Percentiles rank a stretch among this genome's conserved stretches.
phyloP scores from a whole-genome alignment of 164 flowering plant species.

The Santalum album region DNA sequence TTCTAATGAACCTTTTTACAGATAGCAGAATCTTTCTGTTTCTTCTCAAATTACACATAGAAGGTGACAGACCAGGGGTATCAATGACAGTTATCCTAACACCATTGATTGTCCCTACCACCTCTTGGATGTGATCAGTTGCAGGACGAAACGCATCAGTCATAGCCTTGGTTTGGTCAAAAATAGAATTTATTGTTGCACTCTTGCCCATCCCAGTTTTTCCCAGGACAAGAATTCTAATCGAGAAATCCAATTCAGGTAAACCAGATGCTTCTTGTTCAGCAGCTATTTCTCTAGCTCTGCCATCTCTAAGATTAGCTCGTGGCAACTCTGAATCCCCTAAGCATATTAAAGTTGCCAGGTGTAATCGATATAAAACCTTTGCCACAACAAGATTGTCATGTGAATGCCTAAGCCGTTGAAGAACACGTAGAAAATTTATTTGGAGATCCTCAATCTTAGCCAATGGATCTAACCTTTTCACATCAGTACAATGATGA shows the following conservation, averaged over 20 bases:
- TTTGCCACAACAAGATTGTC: slow-evolving; percentile 62
- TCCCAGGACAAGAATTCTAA: slow-evolving; percentile 76
- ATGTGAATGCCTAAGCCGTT: slow-evolving; percentile 45
- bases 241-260: slow-evolving; percentile 57
- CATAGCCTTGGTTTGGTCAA: slow-evolving; percentile 46
- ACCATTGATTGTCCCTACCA: slow-evolving; percentile 59
- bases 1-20: slow-evolving; percentile 53
- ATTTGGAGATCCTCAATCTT: slow-evolving; percentile 68
- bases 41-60: slow-evolving; percentile 30
- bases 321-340: slow-evolving; percentile 63
- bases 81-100: slow-evolving; percentile 66
- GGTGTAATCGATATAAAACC: slow-evolving; percentile 73
- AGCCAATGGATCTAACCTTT: slow-evolving; percentile 40
- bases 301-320: slow-evolving; percentile 33
- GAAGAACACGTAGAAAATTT: slow-evolving; percentile 62
- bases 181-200: slow-evolving; percentile 88
- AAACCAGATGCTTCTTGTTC: slow-evolving; percentile 52
- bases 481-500: slow-evolving; percentile 12
- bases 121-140: slow-evolving; percentile 57
- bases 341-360: slow-evolving; percentile 64
- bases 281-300: slow-evolving; percentile 45
- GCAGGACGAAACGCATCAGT: slow-evolving; percentile 86
- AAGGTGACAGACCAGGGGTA: slow-evolving; percentile 87
- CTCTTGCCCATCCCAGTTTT: slow-evolving; percentile 97
- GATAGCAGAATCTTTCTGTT: slow-evolving; percentile 68